phyloP scores from a whole-genome alignment of 192 early-diverging fungal species.

The Kappamyces sp. region DNA sequence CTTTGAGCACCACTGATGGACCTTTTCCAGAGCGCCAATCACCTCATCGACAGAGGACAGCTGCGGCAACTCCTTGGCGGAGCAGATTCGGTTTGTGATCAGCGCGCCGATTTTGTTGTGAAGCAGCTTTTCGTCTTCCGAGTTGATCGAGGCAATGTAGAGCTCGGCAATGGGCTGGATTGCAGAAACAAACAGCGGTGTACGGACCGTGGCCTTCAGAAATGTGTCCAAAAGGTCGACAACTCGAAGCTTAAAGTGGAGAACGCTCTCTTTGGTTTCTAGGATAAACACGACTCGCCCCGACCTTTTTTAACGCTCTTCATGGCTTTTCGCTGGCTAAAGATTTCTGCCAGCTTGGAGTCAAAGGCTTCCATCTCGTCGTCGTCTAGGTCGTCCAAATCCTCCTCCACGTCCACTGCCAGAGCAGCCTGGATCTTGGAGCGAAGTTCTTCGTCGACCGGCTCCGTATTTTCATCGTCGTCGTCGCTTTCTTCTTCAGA shows the following conservation, averaged over 20 bases:
- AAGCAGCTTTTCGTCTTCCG: constrained; percentile 49
- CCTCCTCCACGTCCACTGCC: constrained; percentile 54
- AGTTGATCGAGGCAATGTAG: constrained; percentile 39
- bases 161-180: constrained; percentile 67
- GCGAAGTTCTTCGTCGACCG: constrained; percentile 72
- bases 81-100: constrained; percentile 57
- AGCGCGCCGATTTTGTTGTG: constrained; percentile 63
- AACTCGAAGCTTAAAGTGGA: constrained; percentile 87
- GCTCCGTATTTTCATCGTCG: constrained; percentile 17
- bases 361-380: constrained; percentile 89
- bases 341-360: constrained; percentile 89
- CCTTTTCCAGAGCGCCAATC: constrained; percentile 50
- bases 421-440: constrained; percentile 66
- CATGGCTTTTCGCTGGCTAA: constrained; percentile 54
- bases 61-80: constrained; percentile 57
- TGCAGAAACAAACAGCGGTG: constrained; percentile 64
- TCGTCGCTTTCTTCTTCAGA: constrained; percentile 48
- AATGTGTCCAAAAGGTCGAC: constrained; percentile 79
- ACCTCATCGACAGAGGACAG: constrained; percentile 40
- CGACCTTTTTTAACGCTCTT: constrained; percentile 72
- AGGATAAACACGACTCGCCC: constrained; percentile 10
- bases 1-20: constrained; percentile 54
- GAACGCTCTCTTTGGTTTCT: constrained; percentile 71
- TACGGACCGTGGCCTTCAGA: constrained; percentile 57
- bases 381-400: constrained; percentile 62